Evolutionary conservation across 495 filamentous ascomycete species (phyloP).

Genomic region (Zalerion maritima): DNA sequence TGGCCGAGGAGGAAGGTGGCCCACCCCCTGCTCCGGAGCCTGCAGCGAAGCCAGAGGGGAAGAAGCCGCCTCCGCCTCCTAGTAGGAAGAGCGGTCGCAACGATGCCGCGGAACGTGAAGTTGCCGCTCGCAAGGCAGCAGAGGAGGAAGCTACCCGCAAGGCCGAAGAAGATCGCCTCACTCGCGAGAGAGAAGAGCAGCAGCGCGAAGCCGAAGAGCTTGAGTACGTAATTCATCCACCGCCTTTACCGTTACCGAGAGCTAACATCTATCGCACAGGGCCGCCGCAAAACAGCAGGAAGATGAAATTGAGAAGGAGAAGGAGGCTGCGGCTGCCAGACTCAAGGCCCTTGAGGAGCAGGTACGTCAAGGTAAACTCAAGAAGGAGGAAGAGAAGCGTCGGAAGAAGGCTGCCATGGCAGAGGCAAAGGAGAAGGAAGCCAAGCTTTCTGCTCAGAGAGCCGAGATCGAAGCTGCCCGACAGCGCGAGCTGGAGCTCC

Average conservation of each 20-base stretch:
- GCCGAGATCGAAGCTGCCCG: constrained; percentile 85
- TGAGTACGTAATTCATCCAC: constrained; percentile 51
- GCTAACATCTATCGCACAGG: constrained; percentile 37
- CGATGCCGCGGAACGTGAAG: constrained; percentile 36
- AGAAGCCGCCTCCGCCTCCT: constrained; percentile 79
- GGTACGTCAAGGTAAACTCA: constrained; percentile 86
- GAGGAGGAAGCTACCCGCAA: constrained; percentile 37
- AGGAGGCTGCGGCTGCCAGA: constrained; percentile 66
- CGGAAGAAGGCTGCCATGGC: constrained; percentile 76
- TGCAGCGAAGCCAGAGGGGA: constrained; percentile 38
- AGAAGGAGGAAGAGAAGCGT: constrained; percentile 89
- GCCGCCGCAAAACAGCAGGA: constrained; percentile 62
- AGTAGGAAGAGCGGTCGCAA: constrained; percentile 60
- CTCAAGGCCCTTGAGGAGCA: constrained; percentile 85
- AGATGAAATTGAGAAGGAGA: constrained; percentile 62
- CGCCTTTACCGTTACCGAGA: constrained; percentile 1
- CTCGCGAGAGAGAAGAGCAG: constrained; percentile 65
- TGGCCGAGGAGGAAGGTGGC: constrained; percentile 66
- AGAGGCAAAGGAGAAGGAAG: constrained; percentile 81
- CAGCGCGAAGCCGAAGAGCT: constrained; percentile 57
- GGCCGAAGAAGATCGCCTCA: constrained; percentile 37
- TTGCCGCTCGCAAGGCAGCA: constrained; percentile 25
- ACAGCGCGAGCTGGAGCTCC: constrained; percentile 75
- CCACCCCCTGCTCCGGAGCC: constrained; percentile 34
- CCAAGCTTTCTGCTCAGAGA: constrained; percentile 65